Evolutionary conservation across 306 rosid genomes (phyloP).

Genomic region (Cicer judaicum): DNA sequence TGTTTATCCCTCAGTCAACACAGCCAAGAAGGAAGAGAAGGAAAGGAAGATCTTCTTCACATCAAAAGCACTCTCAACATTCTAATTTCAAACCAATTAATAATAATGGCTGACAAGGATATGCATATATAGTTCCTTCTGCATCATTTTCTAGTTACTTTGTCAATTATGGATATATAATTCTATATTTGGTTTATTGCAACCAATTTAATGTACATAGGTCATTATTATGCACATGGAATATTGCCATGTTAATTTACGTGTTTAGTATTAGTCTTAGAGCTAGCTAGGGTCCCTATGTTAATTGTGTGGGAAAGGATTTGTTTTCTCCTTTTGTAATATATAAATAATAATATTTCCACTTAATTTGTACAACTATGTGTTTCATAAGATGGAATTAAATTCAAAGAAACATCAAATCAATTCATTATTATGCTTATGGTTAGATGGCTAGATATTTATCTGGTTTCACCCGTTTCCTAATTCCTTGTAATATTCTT

Average conservation of each 20-base stretch:
- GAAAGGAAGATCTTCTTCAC: conserved; percentile 58
- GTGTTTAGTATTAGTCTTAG: too few relatives aligned
- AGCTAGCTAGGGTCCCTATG: conserved; percentile 43
- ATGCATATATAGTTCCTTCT: background rate
- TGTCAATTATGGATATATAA: conserved; percentile 35
- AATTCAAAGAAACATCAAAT: conserved; percentile 5
- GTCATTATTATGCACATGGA: conserved; percentile 49
- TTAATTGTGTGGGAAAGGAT: conserved; percentile 31
- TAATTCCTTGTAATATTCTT: too few relatives aligned
- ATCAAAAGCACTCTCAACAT: conserved; percentile 54
- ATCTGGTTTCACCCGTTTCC: background rate
- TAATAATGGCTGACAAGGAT: conserved; percentile 35
- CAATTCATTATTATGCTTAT: background rate
- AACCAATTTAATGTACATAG: conserved; percentile 3
- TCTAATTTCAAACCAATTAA: conserved; percentile 50
- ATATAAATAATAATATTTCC: background rate
- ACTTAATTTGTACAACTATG: background rate
- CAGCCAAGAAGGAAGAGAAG: conserved; percentile 67
- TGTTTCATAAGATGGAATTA: conserved; percentile 12
- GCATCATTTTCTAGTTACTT: conserved; percentile 33
- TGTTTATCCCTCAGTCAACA: conserved; percentile 74
- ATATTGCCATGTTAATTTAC: conserved; percentile 29
- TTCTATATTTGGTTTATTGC: conserved; percentile 16
- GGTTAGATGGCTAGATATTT: background rate
- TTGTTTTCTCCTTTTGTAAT: background rate